Percentiles rank a stretch among this genome's conserved stretches.
These are phyloP conservation scores for Polyporus arcularius DNA, from an alignment of 768 basidiomycete genomes.

Conservation along the genomic window DNA sequence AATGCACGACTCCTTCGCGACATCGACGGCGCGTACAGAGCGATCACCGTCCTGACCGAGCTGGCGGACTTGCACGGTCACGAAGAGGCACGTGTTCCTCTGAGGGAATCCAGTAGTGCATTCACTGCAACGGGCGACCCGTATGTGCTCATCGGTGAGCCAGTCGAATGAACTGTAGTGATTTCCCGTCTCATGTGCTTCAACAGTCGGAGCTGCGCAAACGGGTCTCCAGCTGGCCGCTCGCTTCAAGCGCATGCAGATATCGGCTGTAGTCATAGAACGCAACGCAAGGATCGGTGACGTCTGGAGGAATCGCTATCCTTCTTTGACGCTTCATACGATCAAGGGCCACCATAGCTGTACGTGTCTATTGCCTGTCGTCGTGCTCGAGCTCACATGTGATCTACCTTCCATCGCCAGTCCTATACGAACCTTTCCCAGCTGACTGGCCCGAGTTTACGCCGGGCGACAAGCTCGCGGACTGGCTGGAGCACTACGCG, in stretches of 20 bases:
- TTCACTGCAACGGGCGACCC: constrained; percentile 28
- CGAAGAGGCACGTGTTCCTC: constrained; percentile 27
- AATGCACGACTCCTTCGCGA: constrained; percentile 34
- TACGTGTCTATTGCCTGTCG: constrained; percentile 46
- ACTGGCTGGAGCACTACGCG: constrained; percentile 67
- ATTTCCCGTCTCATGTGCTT: background rate
- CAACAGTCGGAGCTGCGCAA: constrained; percentile 59
- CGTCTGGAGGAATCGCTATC: constrained; percentile 62
- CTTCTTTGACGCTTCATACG: constrained; percentile 51
- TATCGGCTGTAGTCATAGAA: constrained; percentile 58
- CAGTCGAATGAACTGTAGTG: background rate
- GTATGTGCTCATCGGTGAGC: constrained; percentile 37
- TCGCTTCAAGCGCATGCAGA: constrained; percentile 54
- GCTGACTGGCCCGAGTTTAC: constrained; percentile 25
- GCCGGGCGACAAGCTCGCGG: constrained; percentile 59
- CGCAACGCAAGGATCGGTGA: constrained; percentile 53
- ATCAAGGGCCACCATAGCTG: constrained; percentile 9
- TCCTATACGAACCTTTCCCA: constrained; percentile 10
- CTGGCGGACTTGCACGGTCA: constrained; percentile 35
- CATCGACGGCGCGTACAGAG: constrained; percentile 34
- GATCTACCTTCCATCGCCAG: background rate
- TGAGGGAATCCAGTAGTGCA: constrained; percentile 1
- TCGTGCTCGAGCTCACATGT: too few species aligned
- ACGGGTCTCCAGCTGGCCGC: constrained; percentile 67
- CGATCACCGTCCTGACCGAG: constrained; percentile 23